Evolutionary conservation across 2,329 filamentous ascomycete genomes (phyloP).

Genomic region (Fusarium paranaense): DNA sequence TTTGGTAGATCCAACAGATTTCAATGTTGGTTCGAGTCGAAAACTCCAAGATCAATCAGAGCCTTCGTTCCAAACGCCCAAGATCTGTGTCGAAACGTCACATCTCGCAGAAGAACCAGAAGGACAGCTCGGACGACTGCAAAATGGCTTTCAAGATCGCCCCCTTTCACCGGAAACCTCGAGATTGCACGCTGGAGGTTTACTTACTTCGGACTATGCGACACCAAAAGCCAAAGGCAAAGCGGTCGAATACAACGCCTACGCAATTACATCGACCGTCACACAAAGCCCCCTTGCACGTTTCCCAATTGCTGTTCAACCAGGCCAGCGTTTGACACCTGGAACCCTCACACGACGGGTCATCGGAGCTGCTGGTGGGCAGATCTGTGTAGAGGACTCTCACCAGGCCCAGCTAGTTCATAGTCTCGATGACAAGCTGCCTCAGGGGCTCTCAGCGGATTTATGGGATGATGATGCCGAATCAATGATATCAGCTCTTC

Average conservation of each 20-base stretch:
- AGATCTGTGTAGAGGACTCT: constrained; percentile 33
- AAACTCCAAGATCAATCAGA: not conserved
- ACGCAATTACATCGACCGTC: constrained; percentile 22
- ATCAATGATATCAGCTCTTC: constrained; percentile 32
- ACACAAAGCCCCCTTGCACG: constrained; percentile 40
- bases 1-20: not conserved
- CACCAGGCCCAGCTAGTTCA: constrained; percentile 32
- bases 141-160: not conserved
- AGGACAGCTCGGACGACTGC: not conserved
- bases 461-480: constrained; percentile 34
- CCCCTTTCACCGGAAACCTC: constrained; percentile 14
- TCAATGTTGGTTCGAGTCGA: not conserved
- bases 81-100: not conserved
- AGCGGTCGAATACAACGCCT: constrained; percentile 20
- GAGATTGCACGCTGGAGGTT: not conserved
- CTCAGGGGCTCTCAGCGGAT: constrained; percentile 37
- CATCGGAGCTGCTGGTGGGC: constrained; percentile 40
- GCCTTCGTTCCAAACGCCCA: not conserved
- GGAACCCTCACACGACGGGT: constrained; percentile 38
- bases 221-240: constrained; percentile 6
- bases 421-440: constrained; percentile 19
- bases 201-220: constrained; percentile 13
- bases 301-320: constrained; percentile 44
- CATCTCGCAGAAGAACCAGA: not conserved
- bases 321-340: constrained; percentile 40